These are phyloP conservation scores for Bruguiera parviflora DNA, from an alignment of 345 rosid genomes.

Conservation along the genomic window DNA sequence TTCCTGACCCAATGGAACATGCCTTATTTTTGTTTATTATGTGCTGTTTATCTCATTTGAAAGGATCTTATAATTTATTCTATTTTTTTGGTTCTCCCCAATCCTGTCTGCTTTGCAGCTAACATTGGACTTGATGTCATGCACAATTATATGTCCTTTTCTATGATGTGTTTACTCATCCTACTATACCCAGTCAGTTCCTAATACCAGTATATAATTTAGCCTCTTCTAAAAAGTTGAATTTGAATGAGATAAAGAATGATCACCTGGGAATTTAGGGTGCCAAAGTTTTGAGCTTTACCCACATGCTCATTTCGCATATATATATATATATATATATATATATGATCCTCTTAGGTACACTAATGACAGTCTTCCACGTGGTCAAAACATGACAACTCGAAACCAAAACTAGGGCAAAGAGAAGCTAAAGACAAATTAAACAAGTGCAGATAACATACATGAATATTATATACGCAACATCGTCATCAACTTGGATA, in stretches of 20 bases:
- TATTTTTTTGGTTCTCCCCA: conserved; percentile 27
- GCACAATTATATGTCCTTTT: conserved; percentile 37
- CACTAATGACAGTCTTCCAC: not conserved
- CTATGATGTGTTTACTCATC: conserved; percentile 21
- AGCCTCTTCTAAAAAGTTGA: conserved; percentile 10
- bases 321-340: no score
- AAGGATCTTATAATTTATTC: conserved; percentile 19
- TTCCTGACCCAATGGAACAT: conserved; percentile 47
- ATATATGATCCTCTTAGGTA: not conserved
- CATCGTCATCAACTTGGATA: conserved; percentile 25
- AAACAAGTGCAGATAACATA: not conserved
- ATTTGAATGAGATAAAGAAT: conserved; percentile 2
- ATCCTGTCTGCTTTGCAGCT: conserved; percentile 50
- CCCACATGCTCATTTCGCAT: conserved; percentile 20
- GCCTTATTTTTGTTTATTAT: conserved; percentile 21
- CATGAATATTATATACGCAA: not conserved
- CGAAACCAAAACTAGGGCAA: not conserved
- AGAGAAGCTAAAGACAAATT: not conserved
- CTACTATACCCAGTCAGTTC: not conserved
- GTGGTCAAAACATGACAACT: not conserved
- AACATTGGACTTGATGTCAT: conserved; percentile 50
- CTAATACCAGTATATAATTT: not conserved
- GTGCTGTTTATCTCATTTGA: conserved; percentile 30
- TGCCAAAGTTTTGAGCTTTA: conserved; percentile 33
- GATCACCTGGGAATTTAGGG: conserved; percentile 38